phyloP scores from a whole-genome alignment of 2,329 filamentous ascomycete species.

The Cercospora citrullina region DNA sequence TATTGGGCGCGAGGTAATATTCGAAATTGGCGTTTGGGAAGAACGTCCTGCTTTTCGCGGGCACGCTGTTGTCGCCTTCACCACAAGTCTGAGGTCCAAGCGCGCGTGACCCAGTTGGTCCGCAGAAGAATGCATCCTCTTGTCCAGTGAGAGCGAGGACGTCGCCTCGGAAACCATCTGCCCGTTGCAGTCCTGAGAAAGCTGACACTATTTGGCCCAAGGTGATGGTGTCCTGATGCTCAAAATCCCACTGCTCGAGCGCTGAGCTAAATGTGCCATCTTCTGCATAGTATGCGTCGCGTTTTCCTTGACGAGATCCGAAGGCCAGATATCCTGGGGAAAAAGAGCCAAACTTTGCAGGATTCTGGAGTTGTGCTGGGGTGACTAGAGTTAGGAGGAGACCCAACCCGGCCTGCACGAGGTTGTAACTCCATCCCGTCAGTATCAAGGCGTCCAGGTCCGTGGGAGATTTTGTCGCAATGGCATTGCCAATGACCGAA shows the following conservation, averaged over 20 bases:
- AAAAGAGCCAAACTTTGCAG: slow-evolving; percentile 20
- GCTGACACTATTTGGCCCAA: slow-evolving; percentile 24
- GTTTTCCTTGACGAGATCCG: slow-evolving; percentile 21
- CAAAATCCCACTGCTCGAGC: slow-evolving; percentile 24
- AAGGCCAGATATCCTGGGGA: slow-evolving; percentile 25
- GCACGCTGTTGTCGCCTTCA: slow-evolving; percentile 17
- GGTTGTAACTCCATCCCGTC: slow-evolving; percentile 23
- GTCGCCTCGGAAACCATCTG: slow-evolving; percentile 19
- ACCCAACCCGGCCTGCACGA: slow-evolving; percentile 20
- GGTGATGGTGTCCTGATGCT: slow-evolving; percentile 26
- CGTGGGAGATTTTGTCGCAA: slow-evolving; percentile 23
- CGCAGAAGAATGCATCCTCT: slow-evolving; percentile 28
- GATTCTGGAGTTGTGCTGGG: slow-evolving; percentile 23
- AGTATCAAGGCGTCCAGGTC: slow-evolving; percentile 27
- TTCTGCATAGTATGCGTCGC: slow-evolving; percentile 23
- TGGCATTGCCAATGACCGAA: slow-evolving; percentile 23
- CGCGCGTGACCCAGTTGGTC: slow-evolving; percentile 22
- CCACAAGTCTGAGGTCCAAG: slow-evolving; percentile 24
- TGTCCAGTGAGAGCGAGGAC: slow-evolving; percentile 24
- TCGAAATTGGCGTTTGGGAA: slow-evolving; percentile 23
- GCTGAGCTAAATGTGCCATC: slow-evolving; percentile 21
- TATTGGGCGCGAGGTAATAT: slow-evolving; percentile 23
- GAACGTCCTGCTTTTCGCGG: slow-evolving; percentile 22
- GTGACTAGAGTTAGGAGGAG: slow-evolving; percentile 19
- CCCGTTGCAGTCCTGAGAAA: slow-evolving; percentile 21